Base-by-base conservation (phyloP, 441 rosid species). In the Brassica hybrid region DNA sequence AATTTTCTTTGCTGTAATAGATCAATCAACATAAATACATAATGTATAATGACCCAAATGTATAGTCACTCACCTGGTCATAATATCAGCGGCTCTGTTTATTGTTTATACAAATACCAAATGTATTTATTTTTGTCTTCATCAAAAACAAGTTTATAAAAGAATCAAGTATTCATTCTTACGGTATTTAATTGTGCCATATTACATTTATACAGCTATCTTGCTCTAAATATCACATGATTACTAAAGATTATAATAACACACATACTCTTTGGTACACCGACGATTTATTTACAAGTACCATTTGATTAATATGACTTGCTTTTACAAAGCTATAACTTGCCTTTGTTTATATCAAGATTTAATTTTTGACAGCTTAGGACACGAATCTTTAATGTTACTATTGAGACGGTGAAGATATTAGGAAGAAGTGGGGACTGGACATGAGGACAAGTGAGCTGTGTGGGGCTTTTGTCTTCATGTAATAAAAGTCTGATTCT, bases 401-500 rank as follows among this genome's bases (percentile, higher is more conserved):
- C 65, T 36, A 71, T 76, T 76, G 58, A 27, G 71, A 56, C 16
- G 65, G 60, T 56, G 80, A 64, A 25, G 36, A 27, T 41, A 64
- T 56, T 54, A 63, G 34, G 65, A 76, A 6, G 59, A 72, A 57
- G 68, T 57, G 72, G 80, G 76, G 52, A 57, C 67, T 65, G 67
- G 67, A 19, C 71, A 76, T 65, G 43, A 58, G 67, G 21, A 60
- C 76, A 65, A 43, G 76, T 77, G 62, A 77, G 76, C 67, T 65
- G 72, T 57, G 80, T 71, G 76, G 76, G 56, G 14, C 23, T 71
- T 77, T 58, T 77, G 80, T 71, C 67, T 3, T 58, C 57, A 45
- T 32, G 56, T 45, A 34, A 10, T 72, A n/a, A 71, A 72, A 45
- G 27, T 34, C 30, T 58, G 14, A 58, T 58, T 66, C 43, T 63